Evolutionary conservation across 495 filamentous ascomycete genomes (phyloP).

Genomic region (Melanomma pulvis-pyrius): DNA sequence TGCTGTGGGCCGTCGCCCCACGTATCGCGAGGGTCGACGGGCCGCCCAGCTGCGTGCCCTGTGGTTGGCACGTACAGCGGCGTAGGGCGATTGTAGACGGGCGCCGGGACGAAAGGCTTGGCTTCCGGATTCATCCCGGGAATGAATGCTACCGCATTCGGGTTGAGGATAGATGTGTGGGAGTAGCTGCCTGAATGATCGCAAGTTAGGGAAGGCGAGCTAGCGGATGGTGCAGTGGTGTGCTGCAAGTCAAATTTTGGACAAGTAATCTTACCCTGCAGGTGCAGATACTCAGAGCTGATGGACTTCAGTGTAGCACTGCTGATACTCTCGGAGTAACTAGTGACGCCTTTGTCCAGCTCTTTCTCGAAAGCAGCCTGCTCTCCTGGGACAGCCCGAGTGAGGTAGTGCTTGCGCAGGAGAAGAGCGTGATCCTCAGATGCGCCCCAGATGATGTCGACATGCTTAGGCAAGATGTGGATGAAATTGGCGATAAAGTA

Average conservation of each 20-base stretch:
- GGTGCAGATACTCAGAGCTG: not conserved
- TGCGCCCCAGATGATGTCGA: not conserved
- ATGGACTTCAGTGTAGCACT: not conserved
- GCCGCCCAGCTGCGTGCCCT: not conserved
- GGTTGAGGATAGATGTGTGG: not conserved
- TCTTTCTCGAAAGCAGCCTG: not conserved
- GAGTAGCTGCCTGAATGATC: not conserved
- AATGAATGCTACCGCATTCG: not conserved
- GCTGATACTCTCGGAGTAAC: not conserved
- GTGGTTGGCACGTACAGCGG: not conserved
- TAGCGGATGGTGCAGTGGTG: not conserved
- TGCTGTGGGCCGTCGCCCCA: too few relatives aligned
- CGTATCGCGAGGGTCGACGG: not conserved
- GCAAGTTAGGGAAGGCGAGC: not conserved
- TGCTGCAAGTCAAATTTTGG: not conserved
- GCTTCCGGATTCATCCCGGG: not conserved
- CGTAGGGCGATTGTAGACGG: not conserved
- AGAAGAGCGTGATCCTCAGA: not conserved
- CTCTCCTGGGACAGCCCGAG: not conserved
- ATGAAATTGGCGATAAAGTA: constrained; percentile 1
- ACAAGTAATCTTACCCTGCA: not conserved
- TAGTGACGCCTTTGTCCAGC: not conserved
- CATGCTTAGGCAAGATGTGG: not conserved
- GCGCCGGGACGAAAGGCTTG: not conserved
- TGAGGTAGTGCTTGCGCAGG: not conserved